Evolutionary conservation across 2,329 filamentous ascomycete genomes (phyloP).

Genomic region (Cadophora gregata): DNA sequence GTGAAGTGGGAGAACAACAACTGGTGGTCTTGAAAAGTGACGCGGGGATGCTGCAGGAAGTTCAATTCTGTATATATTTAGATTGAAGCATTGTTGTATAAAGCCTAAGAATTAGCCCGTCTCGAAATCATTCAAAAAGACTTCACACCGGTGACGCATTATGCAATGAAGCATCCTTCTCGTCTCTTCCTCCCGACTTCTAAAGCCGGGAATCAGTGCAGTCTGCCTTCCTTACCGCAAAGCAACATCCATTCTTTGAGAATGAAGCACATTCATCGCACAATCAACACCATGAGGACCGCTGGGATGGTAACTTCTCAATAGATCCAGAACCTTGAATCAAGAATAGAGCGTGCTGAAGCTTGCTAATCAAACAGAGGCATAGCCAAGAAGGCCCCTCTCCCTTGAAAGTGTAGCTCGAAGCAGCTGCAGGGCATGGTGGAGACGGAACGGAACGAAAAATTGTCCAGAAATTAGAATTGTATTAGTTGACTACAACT

Average conservation of each 20-base stretch:
- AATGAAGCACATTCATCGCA: neutral
- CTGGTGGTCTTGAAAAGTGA: constrained; percentile 14
- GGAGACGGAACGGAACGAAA: neutral
- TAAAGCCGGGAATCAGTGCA: neutral
- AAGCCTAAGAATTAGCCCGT: neutral
- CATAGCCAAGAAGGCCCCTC: neutral
- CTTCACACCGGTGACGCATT: neutral
- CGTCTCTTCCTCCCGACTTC: neutral
- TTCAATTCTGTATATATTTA: constrained; percentile 15
- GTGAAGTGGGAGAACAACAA: constrained; percentile 23
- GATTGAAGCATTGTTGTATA: neutral
- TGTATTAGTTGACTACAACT: constrained; percentile 32
- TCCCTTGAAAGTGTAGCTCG: too few relatives aligned
- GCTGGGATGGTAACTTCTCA: neutral
- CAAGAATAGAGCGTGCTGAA: neutral
- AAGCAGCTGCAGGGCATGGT: neutral
- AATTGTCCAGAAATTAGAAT: neutral
- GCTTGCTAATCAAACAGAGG: neutral
- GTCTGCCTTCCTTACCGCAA: neutral
- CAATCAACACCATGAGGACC: neutral
- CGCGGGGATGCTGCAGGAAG: neutral
- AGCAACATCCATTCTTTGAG: neutral
- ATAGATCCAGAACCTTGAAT: neutral
- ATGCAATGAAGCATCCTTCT: neutral
- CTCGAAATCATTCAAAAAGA: neutral